Conservation (phyloP, 2,329 filamentous ascomycete species). For the Cytospora piceae region DNA sequence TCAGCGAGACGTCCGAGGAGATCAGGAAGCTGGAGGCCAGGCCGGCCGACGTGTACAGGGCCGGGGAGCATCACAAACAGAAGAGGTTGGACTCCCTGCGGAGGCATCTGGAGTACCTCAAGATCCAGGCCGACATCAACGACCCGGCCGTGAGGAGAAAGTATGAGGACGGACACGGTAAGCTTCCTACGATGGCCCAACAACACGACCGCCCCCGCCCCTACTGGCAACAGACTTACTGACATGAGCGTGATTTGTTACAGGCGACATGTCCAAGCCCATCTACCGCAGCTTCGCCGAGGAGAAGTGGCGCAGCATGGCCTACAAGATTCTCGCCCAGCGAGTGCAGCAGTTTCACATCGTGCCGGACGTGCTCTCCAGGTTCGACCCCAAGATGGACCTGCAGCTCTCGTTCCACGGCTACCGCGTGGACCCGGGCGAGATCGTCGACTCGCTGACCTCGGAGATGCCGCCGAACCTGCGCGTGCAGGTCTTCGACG, state of each 20-base stretch:
- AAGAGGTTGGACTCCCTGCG: conserved; percentile 70
- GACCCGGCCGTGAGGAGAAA: conserved; percentile 91
- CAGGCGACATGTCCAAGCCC: conserved; percentile 93
- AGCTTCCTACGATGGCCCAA: conserved; percentile 35
- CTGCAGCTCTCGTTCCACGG: conserved; percentile 81
- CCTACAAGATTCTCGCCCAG: conserved; percentile 78
- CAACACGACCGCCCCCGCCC: neutral
- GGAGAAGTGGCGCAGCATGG: conserved; percentile 83
- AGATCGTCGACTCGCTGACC: conserved; percentile 73
- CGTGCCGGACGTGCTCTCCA: conserved; percentile 83
- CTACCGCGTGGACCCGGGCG: conserved; percentile 72
- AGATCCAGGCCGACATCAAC: conserved; percentile 92
- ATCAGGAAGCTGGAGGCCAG: conserved; percentile 69
- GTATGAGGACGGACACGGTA: conserved; percentile 91
- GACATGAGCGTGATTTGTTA: neutral
- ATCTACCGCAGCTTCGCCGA: conserved; percentile 92
- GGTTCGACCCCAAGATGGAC: conserved; percentile 76
- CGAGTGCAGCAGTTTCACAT: conserved; percentile 86
- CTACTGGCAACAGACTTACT: conserved; percentile 12
- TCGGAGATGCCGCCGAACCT: conserved; percentile 77
- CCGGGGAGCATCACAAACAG: conserved; percentile 68
- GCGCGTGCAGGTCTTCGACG: conserved; percentile 82
- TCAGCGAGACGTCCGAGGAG: conserved; percentile 67
- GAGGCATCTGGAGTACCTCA: conserved; percentile 73
- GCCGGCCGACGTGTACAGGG: conserved; percentile 59